Conservation (phyloP, 305 asterid genomes). For the Fraxinus velutina region DNA sequence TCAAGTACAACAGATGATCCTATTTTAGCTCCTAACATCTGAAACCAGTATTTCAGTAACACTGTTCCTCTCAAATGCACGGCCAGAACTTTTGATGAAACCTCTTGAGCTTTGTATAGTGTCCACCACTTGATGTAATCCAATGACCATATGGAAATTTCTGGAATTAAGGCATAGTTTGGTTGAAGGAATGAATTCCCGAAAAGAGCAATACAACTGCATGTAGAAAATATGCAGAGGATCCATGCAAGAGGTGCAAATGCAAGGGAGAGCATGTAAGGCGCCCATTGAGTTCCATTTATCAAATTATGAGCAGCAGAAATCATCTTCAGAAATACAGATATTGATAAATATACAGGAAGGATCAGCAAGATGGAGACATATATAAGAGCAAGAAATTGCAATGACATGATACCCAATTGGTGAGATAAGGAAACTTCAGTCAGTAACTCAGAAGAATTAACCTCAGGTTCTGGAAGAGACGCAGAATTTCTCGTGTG, state of each 20-base stretch:
- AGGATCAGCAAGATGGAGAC: conserved; percentile 45
- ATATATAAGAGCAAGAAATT: conserved; percentile 50
- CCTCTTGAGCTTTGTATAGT: conserved; percentile 66
- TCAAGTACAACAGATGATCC: conserved; percentile 65
- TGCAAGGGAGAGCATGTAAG: conserved; percentile 37
- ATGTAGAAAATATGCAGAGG: conserved; percentile 56
- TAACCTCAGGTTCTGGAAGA: conserved; percentile 35
- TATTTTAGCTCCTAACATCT: conserved; percentile 64
- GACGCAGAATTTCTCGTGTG: conserved; percentile 18
- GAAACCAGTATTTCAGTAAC: conserved; percentile 69
- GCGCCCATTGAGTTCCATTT: conserved; percentile 33
- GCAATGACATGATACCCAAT: conserved; percentile 38
- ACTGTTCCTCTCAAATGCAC: conserved; percentile 77
- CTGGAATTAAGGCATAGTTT: conserved; percentile 57
- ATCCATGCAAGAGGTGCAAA: conserved; percentile 67
- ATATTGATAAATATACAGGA: conserved; percentile 53
- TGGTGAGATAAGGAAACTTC: conserved; percentile 44
- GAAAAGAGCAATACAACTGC: conserved; percentile 49
- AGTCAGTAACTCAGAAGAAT: conserved; percentile 32
- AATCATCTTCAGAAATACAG: conserved; percentile 34
- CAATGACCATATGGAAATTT: conserved; percentile 54
- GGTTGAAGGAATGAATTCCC: conserved; percentile 73
- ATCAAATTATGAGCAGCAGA: conserved; percentile 17
- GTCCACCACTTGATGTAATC: conserved; percentile 84
- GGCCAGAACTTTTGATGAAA: conserved; percentile 65